Conservation (phyloP, 2,329 filamentous ascomycete genomes). For the Sporothrix pseudoabietina region DNA sequence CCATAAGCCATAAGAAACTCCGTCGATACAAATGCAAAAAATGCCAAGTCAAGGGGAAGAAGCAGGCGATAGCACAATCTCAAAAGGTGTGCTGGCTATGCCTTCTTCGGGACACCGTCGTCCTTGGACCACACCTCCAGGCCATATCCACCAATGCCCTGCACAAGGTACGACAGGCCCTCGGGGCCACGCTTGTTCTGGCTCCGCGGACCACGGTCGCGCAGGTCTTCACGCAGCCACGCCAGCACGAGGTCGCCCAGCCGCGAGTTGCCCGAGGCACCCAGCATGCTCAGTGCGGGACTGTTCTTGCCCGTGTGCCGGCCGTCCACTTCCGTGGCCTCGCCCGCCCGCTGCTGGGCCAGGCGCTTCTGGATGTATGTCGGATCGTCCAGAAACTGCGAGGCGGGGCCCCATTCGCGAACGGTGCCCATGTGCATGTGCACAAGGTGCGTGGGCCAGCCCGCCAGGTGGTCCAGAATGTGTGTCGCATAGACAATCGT, state of each 20-base stretch:
- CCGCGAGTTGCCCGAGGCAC: constrained; percentile 70
- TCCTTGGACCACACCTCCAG: constrained; percentile 47
- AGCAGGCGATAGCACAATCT: background rate
- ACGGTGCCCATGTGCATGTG: constrained; percentile 91
- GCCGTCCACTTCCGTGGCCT: constrained; percentile 29
- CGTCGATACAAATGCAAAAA: background rate
- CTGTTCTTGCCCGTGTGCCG: constrained; percentile 32
- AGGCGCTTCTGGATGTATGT: constrained; percentile 30
- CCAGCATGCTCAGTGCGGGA: constrained; percentile 28
- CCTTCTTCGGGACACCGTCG: constrained; percentile 14
- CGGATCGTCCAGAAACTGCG: constrained; percentile 59
- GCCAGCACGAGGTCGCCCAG: constrained; percentile 83
- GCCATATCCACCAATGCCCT: constrained; percentile 59
- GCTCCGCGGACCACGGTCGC: constrained; percentile 74
- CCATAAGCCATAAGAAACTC: background rate
- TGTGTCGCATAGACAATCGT: constrained; percentile 98
- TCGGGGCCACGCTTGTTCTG: constrained; percentile 58
- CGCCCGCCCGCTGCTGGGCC: background rate
- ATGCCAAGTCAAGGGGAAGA: background rate
- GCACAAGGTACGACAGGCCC: constrained; percentile 63
- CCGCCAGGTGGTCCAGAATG: constrained; percentile 90
- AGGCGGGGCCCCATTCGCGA: constrained; percentile 80
- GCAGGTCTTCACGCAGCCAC: constrained; percentile 83
- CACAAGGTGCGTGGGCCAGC: constrained; percentile 93
- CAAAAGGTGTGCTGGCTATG: no score